Conservation (phyloP, 1,139 yeast genomes). For the Blastobotrys aristatus region DNA sequence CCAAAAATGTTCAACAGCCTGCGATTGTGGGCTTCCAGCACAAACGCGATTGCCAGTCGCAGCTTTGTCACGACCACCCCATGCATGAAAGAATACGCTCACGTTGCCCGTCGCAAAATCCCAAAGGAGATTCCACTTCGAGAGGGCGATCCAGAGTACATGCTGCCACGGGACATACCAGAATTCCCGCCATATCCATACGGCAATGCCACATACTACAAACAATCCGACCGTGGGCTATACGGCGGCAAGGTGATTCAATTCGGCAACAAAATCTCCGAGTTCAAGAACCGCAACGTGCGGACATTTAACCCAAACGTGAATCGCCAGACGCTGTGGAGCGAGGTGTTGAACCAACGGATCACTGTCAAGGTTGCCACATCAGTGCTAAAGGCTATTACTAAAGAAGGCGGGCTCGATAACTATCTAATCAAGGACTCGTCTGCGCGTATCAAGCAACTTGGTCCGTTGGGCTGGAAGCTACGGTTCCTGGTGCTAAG, state of each 20-base stretch:
- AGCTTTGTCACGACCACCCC: slow-evolving; percentile 19
- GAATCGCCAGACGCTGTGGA: slow-evolving; percentile 71
- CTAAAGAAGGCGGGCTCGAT: slow-evolving; percentile 92
- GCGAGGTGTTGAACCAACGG: slow-evolving; percentile 63
- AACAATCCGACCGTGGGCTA: slow-evolving; percentile 81
- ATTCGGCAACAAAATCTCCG: slow-evolving; percentile 74
- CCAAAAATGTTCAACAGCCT: not conserved
- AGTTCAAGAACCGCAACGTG: slow-evolving; percentile 66
- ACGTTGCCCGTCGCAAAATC: slow-evolving; percentile 32
- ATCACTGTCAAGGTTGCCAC: slow-evolving; percentile 63
- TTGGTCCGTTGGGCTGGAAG: slow-evolving; percentile 90
- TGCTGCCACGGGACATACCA: slow-evolving; percentile 26
- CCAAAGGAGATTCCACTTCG: slow-evolving; percentile 26
- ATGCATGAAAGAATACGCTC: slow-evolving; percentile 25
- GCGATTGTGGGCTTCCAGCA: not conserved
- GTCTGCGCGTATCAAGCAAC: slow-evolving; percentile 82
- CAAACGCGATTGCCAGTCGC: not conserved
- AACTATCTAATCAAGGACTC: slow-evolving; percentile 80
- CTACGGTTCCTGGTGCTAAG: slow-evolving; percentile 67
- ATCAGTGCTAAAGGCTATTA: slow-evolving; percentile 76
- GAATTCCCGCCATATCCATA: slow-evolving; percentile 74
- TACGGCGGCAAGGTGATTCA: slow-evolving; percentile 84
- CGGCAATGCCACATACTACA: slow-evolving; percentile 70
- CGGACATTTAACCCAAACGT: slow-evolving; percentile 82
- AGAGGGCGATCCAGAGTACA: slow-evolving; percentile 32